Conservation (phyloP, 257 asterid species). For the Parsonsia alboflavescens region DNA sequence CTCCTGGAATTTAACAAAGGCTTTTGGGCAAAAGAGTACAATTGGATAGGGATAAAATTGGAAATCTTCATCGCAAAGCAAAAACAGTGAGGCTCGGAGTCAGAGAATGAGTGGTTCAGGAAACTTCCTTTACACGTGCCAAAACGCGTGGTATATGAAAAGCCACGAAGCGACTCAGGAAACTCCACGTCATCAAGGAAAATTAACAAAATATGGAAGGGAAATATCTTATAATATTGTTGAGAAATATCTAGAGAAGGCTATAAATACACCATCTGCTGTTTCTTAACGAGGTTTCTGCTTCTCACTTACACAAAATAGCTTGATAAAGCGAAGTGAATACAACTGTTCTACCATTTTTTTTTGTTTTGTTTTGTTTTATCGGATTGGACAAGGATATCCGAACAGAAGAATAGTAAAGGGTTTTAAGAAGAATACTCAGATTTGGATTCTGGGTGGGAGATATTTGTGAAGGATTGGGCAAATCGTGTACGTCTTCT, state of each 20-base stretch:
- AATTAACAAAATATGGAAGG: background rate
- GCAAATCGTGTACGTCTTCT: background rate
- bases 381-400: background rate
- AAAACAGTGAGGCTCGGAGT: background rate
- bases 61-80: constrained; percentile 4
- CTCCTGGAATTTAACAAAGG: background rate
- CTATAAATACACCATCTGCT: constrained; percentile 9
- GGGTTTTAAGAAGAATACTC: background rate
- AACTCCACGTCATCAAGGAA: constrained; percentile 6
- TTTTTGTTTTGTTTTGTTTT: too few relatives aligned
- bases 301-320: background rate
- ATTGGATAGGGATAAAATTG: background rate
- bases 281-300: background rate
- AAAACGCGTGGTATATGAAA: background rate
- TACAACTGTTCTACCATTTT: background rate
- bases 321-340: background rate
- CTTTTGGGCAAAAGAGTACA: background rate
- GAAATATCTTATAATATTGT: background rate
- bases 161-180: background rate
- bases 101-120: constrained; percentile 1
- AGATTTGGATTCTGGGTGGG: background rate
- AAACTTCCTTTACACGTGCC: constrained; percentile 2
- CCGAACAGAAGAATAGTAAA: background rate
- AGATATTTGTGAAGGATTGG: background rate
- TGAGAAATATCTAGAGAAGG: constrained; percentile 2